Evolutionary conservation across 192 early-diverging fungal species (phyloP), one percentile per base, ranked within the genome.

Genomic region (Coemansia sp.): DNA sequence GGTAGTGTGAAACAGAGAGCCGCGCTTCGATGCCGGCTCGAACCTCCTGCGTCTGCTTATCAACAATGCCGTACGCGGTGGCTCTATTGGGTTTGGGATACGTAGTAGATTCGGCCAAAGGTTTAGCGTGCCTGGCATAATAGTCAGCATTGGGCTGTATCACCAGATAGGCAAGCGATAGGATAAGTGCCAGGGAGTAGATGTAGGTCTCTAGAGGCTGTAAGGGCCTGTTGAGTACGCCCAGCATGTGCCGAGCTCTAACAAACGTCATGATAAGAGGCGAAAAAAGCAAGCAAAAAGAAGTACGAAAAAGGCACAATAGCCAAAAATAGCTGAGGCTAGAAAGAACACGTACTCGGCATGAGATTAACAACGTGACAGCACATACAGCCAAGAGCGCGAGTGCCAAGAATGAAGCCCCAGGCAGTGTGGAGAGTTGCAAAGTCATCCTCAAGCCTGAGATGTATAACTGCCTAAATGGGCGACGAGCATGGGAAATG

Each of bases 181-280:
- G n/a, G 46, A 61, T 62, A 53, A 70, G 37, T 4, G 62, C 62
- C 25, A 63, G 7, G 15, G 62, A 57, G 62, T 70, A 70, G 51
- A 70, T 63, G 44, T 63, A 62, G 37, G 62, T 63, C 31, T 70
- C 59, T 17, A 63, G 60, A 14, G 61, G 50, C 46, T 23, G 50
- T 14, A 63, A 19, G 29, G 68, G 68, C 68, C 60, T 63, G 37
- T 70, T 63, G 61, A 70, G 39, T 27, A 51, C 9, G 32, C 51
- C 60, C 25, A 70, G 39, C 38, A 51, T 34, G 32, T 37, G 68
- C 25, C 68, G 48, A 36, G 61, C 61, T 31, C 68, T 63, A 34
- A 63, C 62, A 57, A 70, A 63, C 38, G 68, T 25, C 68, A 70
- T 70, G 19, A 39, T n/a, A 38, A 61, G 32, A 25, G 10, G 51